phyloP scores from a whole-genome alignment of 1,284 basidiomycete genomes.

The Xanthoconium separans region DNA sequence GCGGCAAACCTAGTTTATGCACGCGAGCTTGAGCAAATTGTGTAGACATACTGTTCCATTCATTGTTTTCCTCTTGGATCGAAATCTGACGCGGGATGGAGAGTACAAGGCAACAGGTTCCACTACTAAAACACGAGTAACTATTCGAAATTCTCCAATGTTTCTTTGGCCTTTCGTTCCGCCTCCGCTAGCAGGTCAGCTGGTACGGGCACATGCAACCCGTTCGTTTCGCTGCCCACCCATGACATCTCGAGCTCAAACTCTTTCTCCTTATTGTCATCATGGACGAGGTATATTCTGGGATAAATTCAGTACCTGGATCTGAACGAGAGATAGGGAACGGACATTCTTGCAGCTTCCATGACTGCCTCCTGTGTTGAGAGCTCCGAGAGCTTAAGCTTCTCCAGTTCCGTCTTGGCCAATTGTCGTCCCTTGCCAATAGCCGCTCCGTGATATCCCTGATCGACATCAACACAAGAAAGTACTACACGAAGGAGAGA shows the following conservation, averaged over 20 bases:
- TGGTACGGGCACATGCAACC: constrained; percentile 81
- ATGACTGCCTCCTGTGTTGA: constrained; percentile 83
- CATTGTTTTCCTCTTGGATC: neutral
- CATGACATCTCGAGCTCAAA: constrained; percentile 99
- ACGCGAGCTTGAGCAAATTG: constrained; percentile 85
- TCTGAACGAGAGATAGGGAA: constrained; percentile 13
- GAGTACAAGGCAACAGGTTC: constrained; percentile 15
- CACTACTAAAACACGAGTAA: constrained; percentile 10
- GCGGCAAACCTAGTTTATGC: constrained; percentile 75
- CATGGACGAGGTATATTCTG: constrained; percentile 97
- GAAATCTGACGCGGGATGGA: neutral
- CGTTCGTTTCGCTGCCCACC: constrained; percentile 87
- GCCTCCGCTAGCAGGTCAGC: constrained; percentile 84
- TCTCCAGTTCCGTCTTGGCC: constrained; percentile 98
- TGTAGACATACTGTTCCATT: constrained; percentile 46
- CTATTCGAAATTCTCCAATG: constrained; percentile 87
- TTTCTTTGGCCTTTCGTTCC: constrained; percentile 85
- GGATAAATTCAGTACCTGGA: constrained; percentile 10
- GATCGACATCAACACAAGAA: constrained; percentile 8
- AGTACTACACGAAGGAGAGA: neutral
- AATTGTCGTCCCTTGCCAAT: constrained; percentile 96
- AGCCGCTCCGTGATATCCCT: constrained; percentile 93
- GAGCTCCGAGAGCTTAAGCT: constrained; percentile 82
- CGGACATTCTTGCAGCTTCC: constrained; percentile 94
- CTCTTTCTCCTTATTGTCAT: constrained; percentile 96